These are phyloP conservation scores for Saccharum officinarum DNA, from an alignment of 176 grass and related monocot species.

Conservation along the genomic window DNA sequence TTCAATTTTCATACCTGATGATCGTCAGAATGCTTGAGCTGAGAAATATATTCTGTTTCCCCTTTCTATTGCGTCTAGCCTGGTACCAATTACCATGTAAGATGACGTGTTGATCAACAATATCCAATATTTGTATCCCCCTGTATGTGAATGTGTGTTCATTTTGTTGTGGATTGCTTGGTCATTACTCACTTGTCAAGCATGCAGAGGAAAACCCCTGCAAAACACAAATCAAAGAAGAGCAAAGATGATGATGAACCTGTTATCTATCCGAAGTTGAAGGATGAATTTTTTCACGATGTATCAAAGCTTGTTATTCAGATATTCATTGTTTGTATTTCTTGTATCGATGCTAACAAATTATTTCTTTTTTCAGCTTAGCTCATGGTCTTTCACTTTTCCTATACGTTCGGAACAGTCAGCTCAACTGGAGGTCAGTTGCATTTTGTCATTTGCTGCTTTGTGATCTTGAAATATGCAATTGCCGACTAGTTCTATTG, in stretches of 20 bases:
- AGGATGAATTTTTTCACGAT: constrained; percentile 83
- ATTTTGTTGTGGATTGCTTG: neutral
- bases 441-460: neutral
- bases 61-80: neutral
- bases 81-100: neutral
- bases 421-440: constrained; percentile 67
- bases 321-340: neutral
- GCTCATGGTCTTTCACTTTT: constrained; percentile 79
- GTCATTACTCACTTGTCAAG: neutral
- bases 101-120: neutral
- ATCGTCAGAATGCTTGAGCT: constrained; percentile 73
- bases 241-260: constrained; percentile 47
- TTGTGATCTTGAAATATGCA: constrained; percentile 7
- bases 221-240: constrained; percentile 46
- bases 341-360: constrained; percentile 2
- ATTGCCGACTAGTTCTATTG: neutral
- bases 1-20: constrained; percentile 43
- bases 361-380: constrained; percentile 61
- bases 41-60: neutral
- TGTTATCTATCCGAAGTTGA: constrained; percentile 44
- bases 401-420: constrained; percentile 48
- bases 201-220: constrained; percentile 37
- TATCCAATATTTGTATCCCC: neutral
- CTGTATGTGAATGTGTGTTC: neutral
- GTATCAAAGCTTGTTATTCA: constrained; percentile 23